phyloP scores from a whole-genome alignment of 768 basidiomycete species.

The Lactarius psammicola region DNA sequence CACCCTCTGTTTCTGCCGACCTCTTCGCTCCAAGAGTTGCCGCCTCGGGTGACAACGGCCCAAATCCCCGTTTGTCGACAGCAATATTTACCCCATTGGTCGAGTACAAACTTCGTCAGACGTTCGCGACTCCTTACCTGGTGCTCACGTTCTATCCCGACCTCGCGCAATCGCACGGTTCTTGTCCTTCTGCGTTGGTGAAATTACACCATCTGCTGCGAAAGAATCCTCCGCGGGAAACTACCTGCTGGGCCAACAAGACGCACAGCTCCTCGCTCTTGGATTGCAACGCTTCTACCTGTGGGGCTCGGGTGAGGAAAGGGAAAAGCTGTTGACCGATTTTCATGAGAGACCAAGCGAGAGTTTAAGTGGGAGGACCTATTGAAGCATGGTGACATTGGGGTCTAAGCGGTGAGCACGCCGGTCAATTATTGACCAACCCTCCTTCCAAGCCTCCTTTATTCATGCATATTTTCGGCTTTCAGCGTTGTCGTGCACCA shows the following conservation, averaged over 20 bases:
- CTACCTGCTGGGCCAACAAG: constrained; percentile 70
- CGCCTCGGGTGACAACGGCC: constrained; percentile 30
- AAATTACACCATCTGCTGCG: constrained; percentile 70
- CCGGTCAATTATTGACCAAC: not conserved
- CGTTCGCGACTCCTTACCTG: constrained; percentile 89
- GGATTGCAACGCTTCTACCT: constrained; percentile 85
- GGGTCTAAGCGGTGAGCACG: constrained; percentile 4
- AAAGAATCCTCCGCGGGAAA: constrained; percentile 36
- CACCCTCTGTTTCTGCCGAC: constrained; percentile 46
- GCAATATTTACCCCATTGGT: constrained; percentile 90
- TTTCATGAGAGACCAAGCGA: constrained; percentile 79
- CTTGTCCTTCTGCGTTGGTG: constrained; percentile 86
- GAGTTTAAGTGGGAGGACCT: constrained; percentile 85
- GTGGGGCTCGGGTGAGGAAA: constrained; percentile 48
- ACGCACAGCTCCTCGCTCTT: constrained; percentile 81
- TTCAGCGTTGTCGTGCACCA: not conserved
- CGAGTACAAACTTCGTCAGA: constrained; percentile 83
- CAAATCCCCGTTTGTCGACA: constrained; percentile 61
- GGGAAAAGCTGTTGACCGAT: constrained; percentile 52
- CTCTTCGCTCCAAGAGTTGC: constrained; percentile 43
- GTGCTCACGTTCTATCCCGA: constrained; percentile 93
- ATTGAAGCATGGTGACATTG: constrained; percentile 45
- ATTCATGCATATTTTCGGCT: not conserved
- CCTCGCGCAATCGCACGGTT: constrained; percentile 71
- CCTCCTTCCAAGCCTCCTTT: not conserved